phyloP scores from a whole-genome alignment of 176 grass and related monocot genomes.

The Triticum dicoccoides region DNA sequence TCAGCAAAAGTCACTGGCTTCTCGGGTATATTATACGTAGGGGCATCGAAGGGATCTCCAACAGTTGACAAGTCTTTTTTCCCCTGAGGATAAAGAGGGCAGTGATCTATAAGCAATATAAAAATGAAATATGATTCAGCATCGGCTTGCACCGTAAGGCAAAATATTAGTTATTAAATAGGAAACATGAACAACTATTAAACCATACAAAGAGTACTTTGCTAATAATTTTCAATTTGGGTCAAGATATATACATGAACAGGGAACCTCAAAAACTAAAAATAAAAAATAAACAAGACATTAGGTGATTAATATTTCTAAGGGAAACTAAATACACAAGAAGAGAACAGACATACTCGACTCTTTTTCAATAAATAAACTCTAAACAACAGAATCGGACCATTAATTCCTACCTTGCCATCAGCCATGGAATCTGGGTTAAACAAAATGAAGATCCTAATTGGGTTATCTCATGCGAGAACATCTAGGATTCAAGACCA shows the following conservation, averaged over 20 bases:
- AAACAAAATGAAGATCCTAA: background rate
- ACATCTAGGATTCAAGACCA: background rate
- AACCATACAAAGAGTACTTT: background rate
- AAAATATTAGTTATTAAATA: background rate
- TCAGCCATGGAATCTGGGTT: constrained; percentile 1
- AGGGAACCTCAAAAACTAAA: background rate
- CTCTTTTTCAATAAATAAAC: background rate
- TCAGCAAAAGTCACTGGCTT: constrained; percentile 89
- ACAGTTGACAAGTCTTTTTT: constrained; percentile 66
- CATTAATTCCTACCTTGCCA: background rate
- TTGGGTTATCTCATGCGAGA: background rate
- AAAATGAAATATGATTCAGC: constrained; percentile 15
- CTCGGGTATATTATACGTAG: constrained; percentile 92
- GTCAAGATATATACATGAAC: background rate
- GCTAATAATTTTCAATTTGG: background rate
- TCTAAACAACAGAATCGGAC: background rate
- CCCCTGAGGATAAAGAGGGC: constrained; percentile 30
- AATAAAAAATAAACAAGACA: background rate
- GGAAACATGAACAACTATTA: background rate
- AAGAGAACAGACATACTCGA: background rate
- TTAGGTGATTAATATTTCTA: background rate
- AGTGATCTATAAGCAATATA: constrained; percentile 1
- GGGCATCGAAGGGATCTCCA: constrained; percentile 86
- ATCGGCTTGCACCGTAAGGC: background rate
- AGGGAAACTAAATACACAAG: background rate